Conservation (phyloP, 495 filamentous ascomycete species). For the Letharia lupina region DNA sequence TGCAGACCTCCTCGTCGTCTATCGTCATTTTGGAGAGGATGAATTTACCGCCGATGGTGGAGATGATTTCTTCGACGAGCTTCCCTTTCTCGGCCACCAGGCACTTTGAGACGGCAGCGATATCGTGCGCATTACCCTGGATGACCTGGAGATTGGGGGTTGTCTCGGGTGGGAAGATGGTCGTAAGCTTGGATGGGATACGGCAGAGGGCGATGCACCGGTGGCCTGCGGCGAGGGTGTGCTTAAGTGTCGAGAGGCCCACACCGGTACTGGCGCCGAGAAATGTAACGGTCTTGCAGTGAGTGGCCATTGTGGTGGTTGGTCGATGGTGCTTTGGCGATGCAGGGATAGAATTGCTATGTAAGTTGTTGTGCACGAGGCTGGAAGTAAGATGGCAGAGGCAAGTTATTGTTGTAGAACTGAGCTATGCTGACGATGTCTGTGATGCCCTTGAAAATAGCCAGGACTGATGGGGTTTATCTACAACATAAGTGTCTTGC, state of each 20-base stretch:
- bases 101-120: not conserved
- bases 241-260: slow-evolving; percentile 7
- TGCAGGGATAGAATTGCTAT: not conserved
- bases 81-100: slow-evolving; percentile 3
- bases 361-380: slow-evolving; percentile 2
- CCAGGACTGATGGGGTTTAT: slow-evolving; percentile 4
- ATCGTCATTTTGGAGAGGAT: not conserved
- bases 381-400: not conserved
- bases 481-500: not conserved
- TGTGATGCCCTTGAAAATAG: not conserved
- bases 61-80: slow-evolving; percentile 10
- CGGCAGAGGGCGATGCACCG: slow-evolving; percentile 10
- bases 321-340: not conserved
- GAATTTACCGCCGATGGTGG: slow-evolving; percentile 5
- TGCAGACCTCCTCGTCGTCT: slow-evolving; percentile 7
- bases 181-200: slow-evolving; percentile 1
- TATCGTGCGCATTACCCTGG: slow-evolving; percentile 6
- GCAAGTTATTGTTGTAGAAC: not conserved
- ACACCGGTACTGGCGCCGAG: slow-evolving; percentile 11
- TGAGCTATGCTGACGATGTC: slow-evolving; percentile 3
- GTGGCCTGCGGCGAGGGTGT: slow-evolving; percentile 11
- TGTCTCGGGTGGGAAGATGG: slow-evolving; percentile 6
- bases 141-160: slow-evolving; percentile 3
- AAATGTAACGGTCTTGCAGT: slow-evolving; percentile 4
- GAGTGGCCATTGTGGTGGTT: slow-evolving; percentile 4